Evolutionary conservation across 2,329 filamentous ascomycete genomes (phyloP), one percentile per base, ranked within the genome.

Genomic region (Botrytis galanthina): DNA sequence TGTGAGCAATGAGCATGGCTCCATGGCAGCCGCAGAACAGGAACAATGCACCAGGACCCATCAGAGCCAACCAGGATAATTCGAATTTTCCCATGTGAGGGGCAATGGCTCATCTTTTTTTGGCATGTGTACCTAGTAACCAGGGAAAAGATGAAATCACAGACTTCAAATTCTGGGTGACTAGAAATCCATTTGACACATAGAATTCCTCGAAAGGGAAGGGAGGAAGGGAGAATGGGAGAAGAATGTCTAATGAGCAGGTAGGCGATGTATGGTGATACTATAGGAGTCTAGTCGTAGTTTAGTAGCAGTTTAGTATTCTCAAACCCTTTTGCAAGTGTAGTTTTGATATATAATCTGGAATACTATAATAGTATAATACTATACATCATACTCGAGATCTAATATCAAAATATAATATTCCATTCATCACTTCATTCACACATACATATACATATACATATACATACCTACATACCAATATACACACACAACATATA

Each of bases 171-270:
- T 18, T 66, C 35, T 39, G 64, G 46, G 39, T 14, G 44, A 67
- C 46, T 54, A 39, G 46, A 67, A n/a, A n/a, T 51, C 22, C 48
- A 39, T 29, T 29, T 68, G 64, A 42, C 64, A 57, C 48, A 68
- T 68, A 57, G 29, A 54, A 68, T 68, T 32, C 64, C 64, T 32
- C 35, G 4, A 42, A 29, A 22, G 35, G 48, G 5, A 68, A 63
- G 37, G 22, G 37, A 63, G 26, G 18, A 51, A 7, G 4, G 10
- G 48, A 51, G 48, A 51, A 51, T 14, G 6, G 48, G 48, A 51
- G 48, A 14, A 51, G 46, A 26, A 51, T 51, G 46, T 48, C 46
- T 10, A 48, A 37, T 61, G 59, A 10, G 32, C 12, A 61, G 32
- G 32, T 22, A 26, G 8, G 35, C 39, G 60, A n/a, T 37, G 26